Evolutionary conservation across 2,329 filamentous ascomycete species (phyloP), one percentile per base, ranked within the genome.

Genomic region (Microsporum canis): DNA sequence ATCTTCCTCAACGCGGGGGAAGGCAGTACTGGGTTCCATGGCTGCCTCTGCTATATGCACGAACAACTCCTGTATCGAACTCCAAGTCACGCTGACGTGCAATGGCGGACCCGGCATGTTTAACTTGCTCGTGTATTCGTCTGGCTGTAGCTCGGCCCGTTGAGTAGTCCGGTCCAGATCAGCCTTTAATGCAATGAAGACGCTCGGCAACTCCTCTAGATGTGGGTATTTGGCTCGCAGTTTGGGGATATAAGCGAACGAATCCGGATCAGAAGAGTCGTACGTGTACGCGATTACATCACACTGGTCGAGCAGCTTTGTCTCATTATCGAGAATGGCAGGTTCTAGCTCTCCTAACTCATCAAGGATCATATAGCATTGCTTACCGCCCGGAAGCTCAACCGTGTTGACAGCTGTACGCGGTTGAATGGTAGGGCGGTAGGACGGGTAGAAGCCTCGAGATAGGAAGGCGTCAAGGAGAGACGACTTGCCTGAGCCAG

Each of bases 131-230:
- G 91, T 95, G 75, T 96, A 96, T 65, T 91, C 87, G 71, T 99
- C 94, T 1, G 94, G 94, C 73, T 96, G 92, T 65, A 87, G 78
- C 72, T 96, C 90, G 63, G 88, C 88, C 62, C 94, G 84, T 75
- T 99, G 94, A n/a, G 91, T 96, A 2, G 92, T 95, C 73, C 96
- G 95, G 73, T 99, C 94, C 66, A 88, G 85, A 73, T 99, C 94
- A 2, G 94, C 94, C 75, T 99, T 99, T 62, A 97, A 79, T 0
- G 92, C 94, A 1, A 90, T 89, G 71, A 95, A 99, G 5, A 99
- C 87, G 6, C 89, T 87, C 0, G 94, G 94, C 33, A 99, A 78
- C n/a, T 89, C 86, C 71, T 95, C 88, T 1, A 99, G 82, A 60
- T 94, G 87, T 0, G 90, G 85, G 66, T 92, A 88, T 68, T 86